Evolutionary conservation across 371 early-diverging fungal species (phyloP), one percentile per base, ranked within the genome.

Genomic region (Rhizoclosmatium hyalinum): DNA sequence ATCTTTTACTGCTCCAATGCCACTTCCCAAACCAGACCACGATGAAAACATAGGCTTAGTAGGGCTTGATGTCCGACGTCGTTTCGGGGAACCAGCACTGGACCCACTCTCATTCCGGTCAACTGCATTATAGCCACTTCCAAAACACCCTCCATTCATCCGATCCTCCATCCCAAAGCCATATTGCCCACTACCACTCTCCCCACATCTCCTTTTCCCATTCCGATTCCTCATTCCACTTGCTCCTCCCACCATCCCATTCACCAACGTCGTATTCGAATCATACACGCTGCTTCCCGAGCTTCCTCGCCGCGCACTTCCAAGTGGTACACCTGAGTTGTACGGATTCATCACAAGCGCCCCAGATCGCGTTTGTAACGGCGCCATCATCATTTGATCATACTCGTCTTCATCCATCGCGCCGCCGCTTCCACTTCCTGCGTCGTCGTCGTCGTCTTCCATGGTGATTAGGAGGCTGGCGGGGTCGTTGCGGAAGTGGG

Each of bases 401-500:
- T 42, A 19, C 24, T 43, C 62, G 41, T 12, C 60, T 2, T 21
- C 17, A 17, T n/a, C 62, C 3, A 61, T 57, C 43, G 41, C 65
- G 21, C 41, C 24, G 24, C 76, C 24, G 21, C 66, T 42, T 2
- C 17, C 56, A 12, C 32, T 5, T 14, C 60, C 50, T 12, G 6
- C 6, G 12, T 12, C 17, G 50, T 50, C 42, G n/a, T 39, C 54
- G 5, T 47, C 39, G 5, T 67, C 68, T 68, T 14, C 57, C 43
- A 56, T 62, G 32, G 53, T 56, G 57, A 66, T 60, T 54, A 78
- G 73, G n/a, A 76, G 71, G 3, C 50, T 6, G 10, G 21, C 24
- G 3, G 79, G 79, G 21, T 73, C 61, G n/a, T 14, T 10, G 24
- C 45, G 68, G 69, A 65, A 79, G 2, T 42, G 19, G n/a, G 45